A percentile compares a stretch with the other conserved stretches of the same genome.
Conservation (phyloP, 305 asterid species). For the Rubia peregrina region DNA sequence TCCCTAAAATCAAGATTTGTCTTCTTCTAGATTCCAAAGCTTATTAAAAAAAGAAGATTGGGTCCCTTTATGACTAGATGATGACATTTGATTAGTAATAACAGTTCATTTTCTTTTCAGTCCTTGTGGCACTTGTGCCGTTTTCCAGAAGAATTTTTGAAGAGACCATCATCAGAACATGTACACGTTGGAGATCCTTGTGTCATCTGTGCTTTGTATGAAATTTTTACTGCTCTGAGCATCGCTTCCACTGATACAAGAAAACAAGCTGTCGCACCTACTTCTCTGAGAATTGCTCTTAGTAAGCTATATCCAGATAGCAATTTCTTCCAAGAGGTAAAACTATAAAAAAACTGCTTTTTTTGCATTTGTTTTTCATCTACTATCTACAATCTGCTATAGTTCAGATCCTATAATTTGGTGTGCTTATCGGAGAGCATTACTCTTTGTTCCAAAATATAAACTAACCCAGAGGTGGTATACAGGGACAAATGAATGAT, state of each 20-base stretch:
- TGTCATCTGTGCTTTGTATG: conserved; percentile 78
- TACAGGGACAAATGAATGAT: conserved; percentile 97
- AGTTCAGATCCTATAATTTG: neutral
- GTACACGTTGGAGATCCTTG: conserved; percentile 93
- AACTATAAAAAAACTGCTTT: conserved; percentile 10
- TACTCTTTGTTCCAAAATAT: conserved; percentile 1
- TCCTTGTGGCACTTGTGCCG: conserved; percentile 85
- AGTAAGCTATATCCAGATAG: conserved; percentile 87
- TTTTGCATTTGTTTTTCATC: conserved; percentile 4
- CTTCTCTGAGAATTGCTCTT: conserved; percentile 80
- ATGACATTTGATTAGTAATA: conserved; percentile 18
- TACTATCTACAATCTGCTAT: conserved; percentile 7
- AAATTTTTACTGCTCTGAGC: conserved; percentile 71
- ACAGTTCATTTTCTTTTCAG: conserved; percentile 33
- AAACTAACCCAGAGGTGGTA: conserved; percentile 16
- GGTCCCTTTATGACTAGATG: conserved; percentile 11
- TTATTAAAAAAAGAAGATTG: neutral
- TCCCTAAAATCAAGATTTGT: conserved; percentile 1
- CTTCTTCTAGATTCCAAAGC: neutral
- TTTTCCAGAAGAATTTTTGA: conserved; percentile 76
- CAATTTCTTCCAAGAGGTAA: conserved; percentile 91
- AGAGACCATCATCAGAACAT: conserved; percentile 62
- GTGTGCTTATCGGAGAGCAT: neutral
- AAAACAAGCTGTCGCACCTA: conserved; percentile 81
- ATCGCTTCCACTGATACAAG: conserved; percentile 40